Conservation (phyloP, 2,329 filamentous ascomycete genomes). For the Ceratocystis colombiana region DNA sequence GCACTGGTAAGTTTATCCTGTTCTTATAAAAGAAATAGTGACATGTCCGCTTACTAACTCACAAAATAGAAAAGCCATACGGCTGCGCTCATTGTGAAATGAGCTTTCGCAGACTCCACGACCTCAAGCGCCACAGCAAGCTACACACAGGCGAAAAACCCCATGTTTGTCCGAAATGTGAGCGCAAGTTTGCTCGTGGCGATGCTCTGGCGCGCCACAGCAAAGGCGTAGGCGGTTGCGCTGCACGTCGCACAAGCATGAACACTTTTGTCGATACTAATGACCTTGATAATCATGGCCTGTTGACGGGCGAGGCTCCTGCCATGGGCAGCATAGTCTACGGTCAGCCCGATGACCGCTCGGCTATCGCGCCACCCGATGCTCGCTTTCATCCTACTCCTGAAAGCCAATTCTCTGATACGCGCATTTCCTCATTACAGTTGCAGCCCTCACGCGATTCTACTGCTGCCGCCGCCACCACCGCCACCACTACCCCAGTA, state of each 20-base stretch:
- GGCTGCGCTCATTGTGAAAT: constrained; percentile 88
- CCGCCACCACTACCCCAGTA: constrained; percentile 39
- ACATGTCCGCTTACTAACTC: constrained; percentile 1
- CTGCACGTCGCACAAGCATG: constrained; percentile 78
- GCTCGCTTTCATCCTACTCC: constrained; percentile 7
- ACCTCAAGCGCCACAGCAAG: constrained; percentile 92
- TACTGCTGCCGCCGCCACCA: constrained; percentile 35
- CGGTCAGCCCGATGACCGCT: constrained; percentile 41
- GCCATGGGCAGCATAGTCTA: constrained; percentile 36
- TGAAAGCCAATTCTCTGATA: constrained; percentile 20
- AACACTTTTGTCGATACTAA: constrained; percentile 72
- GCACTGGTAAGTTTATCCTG: constrained; percentile 17
- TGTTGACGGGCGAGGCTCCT: constrained; percentile 44
- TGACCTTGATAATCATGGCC: constrained; percentile 50
- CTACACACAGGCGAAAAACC: constrained; percentile 93
- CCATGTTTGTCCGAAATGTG: constrained; percentile 89
- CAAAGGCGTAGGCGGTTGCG: constrained; percentile 91
- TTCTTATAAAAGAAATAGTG: neutral
- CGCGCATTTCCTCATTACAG: constrained; percentile 20
- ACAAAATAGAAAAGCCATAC: constrained; percentile 70
- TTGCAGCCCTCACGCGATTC: constrained; percentile 18
- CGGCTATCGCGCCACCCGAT: constrained; percentile 33
- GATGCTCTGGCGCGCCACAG: constrained; percentile 91
- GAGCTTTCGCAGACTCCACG: constrained; percentile 83
- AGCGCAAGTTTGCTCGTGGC: constrained; percentile 85